Percentiles rank a stretch among this genome's conserved stretches.
Evolutionary conservation across 23 red algal genomes (phyloP).

Genomic region (Porphyridium purpureum): DNA sequence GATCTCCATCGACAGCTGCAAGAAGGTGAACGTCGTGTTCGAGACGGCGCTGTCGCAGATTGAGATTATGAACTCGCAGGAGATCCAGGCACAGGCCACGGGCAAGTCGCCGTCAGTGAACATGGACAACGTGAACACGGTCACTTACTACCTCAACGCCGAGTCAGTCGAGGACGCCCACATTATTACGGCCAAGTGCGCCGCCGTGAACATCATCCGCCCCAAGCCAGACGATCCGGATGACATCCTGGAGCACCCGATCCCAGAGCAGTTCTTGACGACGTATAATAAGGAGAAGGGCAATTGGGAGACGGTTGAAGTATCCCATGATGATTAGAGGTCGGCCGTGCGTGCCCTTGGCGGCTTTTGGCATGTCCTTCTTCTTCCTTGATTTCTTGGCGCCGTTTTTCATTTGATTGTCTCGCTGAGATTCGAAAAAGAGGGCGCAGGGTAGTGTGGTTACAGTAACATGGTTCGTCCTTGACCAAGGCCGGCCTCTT

Average conservation of each 20-base stretch:
- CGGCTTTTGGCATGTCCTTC: too few relatives aligned
- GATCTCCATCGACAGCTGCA: conserved; percentile 72
- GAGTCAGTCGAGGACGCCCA: conserved; percentile 49
- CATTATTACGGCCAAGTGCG: conserved; percentile 78
- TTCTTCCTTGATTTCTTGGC: too few relatives aligned
- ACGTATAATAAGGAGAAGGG: conserved; percentile 50
- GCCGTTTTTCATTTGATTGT: too few relatives aligned
- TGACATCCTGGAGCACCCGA: conserved; percentile 68
- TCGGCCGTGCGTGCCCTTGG: too few relatives aligned
- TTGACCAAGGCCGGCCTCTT: too few relatives aligned
- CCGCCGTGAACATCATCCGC: conserved; percentile 64
- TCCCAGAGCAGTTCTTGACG: conserved; percentile 87
- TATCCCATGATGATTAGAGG: too few relatives aligned
- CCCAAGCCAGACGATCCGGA: conserved; percentile 36
- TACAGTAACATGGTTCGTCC: too few relatives aligned
- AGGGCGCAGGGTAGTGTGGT: too few relatives aligned
- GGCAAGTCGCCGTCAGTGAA: conserved; percentile 48
- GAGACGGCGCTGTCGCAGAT: conserved; percentile 57
- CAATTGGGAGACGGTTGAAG: too few relatives aligned
- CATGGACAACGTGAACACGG: conserved; percentile 51
- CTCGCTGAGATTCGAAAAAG: too few relatives aligned
- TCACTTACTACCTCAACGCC: conserved; percentile 55
- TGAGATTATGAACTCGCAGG: conserved; percentile 68
- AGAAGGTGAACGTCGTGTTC: conserved; percentile 68
- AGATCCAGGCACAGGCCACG: conserved; percentile 51